Percentiles rank a stretch among this genome's conserved stretches.
These are phyloP conservation scores for Colletotrichum orchidophilum DNA, from an alignment of 2,329 filamentous ascomycete genomes.

Conservation along the genomic window DNA sequence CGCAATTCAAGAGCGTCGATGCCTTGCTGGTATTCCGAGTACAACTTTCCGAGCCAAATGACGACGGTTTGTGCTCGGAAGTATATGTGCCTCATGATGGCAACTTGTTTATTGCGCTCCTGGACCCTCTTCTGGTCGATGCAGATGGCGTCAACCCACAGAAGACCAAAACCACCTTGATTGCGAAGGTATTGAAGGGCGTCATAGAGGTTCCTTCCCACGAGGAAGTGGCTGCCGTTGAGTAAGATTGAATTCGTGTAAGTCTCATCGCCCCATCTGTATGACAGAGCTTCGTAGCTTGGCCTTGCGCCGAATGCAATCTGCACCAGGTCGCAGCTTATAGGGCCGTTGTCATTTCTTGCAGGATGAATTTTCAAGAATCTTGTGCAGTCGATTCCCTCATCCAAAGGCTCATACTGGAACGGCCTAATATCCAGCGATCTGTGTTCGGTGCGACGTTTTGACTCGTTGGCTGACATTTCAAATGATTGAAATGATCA, in stretches of 20 bases:
- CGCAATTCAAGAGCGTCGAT: not conserved
- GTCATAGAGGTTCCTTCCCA: not conserved
- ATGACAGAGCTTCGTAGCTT: not conserved
- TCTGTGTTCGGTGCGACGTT: not conserved
- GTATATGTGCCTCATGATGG: not conserved
- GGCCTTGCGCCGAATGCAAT: not conserved
- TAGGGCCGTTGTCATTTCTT: not conserved
- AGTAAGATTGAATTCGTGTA: too few species aligned
- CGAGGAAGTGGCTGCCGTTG: not conserved
- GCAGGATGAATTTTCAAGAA: not conserved
- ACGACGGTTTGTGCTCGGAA: not conserved
- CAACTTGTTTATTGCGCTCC: too few species aligned
- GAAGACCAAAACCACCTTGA: not conserved
- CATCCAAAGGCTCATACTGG: not conserved
- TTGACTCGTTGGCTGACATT: not conserved
- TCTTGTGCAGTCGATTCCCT: not conserved
- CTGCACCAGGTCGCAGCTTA: not conserved
- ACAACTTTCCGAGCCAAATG: not conserved
- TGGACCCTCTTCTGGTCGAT: too few species aligned
- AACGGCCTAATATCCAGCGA: too few species aligned
- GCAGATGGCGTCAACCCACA: not conserved
- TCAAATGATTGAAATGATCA: not conserved
- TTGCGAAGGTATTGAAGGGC: not conserved
- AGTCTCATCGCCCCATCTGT: not conserved
- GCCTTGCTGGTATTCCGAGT: too few species aligned